Evolutionary conservation across 2,329 filamentous ascomycete genomes (phyloP).

Genomic region (Keithomyces neogunnii): DNA sequence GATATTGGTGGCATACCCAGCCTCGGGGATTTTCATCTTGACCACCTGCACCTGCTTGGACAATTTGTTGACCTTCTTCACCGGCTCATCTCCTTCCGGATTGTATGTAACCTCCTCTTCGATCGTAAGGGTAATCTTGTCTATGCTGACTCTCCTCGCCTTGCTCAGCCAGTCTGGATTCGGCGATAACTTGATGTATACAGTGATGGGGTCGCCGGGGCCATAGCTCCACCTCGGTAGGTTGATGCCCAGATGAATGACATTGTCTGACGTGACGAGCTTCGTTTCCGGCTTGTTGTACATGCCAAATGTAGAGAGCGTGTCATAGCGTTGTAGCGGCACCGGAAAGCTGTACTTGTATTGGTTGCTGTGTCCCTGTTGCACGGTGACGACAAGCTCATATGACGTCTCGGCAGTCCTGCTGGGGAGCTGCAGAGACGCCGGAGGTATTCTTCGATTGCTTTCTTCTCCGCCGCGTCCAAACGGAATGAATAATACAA

Average conservation of each 20-base stretch:
- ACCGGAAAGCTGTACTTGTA: conserved; percentile 89
- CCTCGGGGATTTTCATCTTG: conserved; percentile 77
- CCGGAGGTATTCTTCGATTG: conserved; percentile 82
- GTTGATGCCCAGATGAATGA: conserved; percentile 86
- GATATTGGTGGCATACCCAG: conserved; percentile 87
- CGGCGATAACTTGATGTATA: conserved; percentile 89
- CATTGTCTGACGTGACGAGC: conserved; percentile 76
- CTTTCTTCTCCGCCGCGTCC: conserved; percentile 85
- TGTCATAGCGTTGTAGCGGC: conserved; percentile 88
- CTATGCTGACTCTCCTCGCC: conserved; percentile 84
- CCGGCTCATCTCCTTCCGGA: conserved; percentile 90
- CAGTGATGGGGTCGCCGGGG: conserved; percentile 86
- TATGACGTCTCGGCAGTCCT: conserved; percentile 96
- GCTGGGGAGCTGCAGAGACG: conserved; percentile 81
- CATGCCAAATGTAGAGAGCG: conserved; percentile 97
- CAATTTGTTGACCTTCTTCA: conserved; percentile 79
- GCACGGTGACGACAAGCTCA: conserved; percentile 90
- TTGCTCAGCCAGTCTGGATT: conserved; percentile 89
- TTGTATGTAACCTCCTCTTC: conserved; percentile 99
- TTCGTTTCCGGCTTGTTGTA: conserved; percentile 93
- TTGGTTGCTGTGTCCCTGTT: conserved; percentile 79
- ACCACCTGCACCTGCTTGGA: conserved; percentile 77
- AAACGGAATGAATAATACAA: conserved; percentile 95
- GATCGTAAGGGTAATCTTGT: conserved; percentile 86
- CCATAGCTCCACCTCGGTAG: conserved; percentile 95